phyloP scores from a whole-genome alignment of 176 grass and related monocot species.

The Musa troglodytarum region DNA sequence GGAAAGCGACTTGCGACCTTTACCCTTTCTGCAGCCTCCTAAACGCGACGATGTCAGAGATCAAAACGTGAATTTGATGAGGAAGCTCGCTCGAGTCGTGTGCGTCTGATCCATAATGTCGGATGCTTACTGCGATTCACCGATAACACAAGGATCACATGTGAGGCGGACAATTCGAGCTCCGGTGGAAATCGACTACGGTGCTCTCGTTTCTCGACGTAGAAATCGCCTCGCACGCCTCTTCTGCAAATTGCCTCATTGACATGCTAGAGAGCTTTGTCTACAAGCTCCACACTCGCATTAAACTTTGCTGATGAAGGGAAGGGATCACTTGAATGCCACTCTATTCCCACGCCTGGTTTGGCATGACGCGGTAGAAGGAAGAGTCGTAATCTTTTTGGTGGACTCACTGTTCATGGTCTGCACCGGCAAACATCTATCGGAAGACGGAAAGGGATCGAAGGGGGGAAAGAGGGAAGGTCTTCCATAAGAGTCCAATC shows the following conservation, averaged over 20 bases:
- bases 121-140: no score
- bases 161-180: no score
- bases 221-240: neutral
- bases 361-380: no score
- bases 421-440: neutral
- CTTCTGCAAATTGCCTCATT: neutral
- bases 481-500: neutral
- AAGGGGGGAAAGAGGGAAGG: neutral
- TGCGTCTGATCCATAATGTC: no score
- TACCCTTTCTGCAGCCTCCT: neutral
- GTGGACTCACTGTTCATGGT: neutral
- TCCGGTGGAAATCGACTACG: neutral
- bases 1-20: constrained; percentile 3
- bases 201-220: neutral
- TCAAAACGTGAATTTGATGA: no score
- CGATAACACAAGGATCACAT: no score
- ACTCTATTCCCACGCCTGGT: no score
- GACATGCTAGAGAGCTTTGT: neutral
- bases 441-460: neutral
- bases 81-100: no score
- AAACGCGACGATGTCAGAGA: neutral
- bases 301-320: neutral
- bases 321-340: neutral
- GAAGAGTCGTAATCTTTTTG: neutral
- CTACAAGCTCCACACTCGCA: neutral